Evolutionary conservation across 208 protist species (phyloP).

Genomic region (Leishmania mexicana): DNA sequence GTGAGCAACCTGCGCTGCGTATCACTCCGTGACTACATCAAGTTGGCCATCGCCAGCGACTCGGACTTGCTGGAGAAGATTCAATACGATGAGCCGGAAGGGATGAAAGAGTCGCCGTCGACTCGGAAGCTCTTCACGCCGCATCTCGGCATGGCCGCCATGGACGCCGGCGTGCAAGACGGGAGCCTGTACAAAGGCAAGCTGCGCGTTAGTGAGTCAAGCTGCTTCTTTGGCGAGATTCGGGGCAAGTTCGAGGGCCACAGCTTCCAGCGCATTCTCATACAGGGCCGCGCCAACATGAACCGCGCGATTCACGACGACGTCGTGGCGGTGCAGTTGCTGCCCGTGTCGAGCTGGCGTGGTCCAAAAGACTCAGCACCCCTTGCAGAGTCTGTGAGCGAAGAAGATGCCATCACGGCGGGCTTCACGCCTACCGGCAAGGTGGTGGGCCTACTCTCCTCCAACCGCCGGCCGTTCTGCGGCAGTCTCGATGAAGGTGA

Average conservation of each 20-base stretch:
- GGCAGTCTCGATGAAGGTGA: slow-evolving; percentile 84
- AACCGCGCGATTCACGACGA: slow-evolving; percentile 92
- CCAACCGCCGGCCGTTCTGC: slow-evolving; percentile 81
- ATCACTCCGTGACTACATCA: slow-evolving; percentile 68
- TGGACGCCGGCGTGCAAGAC: slow-evolving; percentile 64
- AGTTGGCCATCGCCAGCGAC: slow-evolving; percentile 43
- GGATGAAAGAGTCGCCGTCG: slow-evolving; percentile 64
- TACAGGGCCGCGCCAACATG: slow-evolving; percentile 77
- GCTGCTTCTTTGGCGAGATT: slow-evolving; percentile 89
- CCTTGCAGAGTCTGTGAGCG: slow-evolving; percentile 35
- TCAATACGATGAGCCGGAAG: slow-evolving; percentile 67
- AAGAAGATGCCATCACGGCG: slow-evolving; percentile 60
- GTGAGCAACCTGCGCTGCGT: slow-evolving; percentile 60
- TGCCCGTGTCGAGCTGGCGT: slow-evolving; percentile 60
- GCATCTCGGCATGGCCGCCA: slow-evolving; percentile 43
- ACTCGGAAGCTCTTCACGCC: slow-evolving; percentile 57
- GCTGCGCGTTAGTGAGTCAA: slow-evolving; percentile 78
- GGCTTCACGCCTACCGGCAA: slow-evolving; percentile 69
- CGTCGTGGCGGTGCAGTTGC: slow-evolving; percentile 75
- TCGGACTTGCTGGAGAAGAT: slow-evolving; percentile 84
- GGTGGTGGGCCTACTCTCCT: slow-evolving; percentile 76
- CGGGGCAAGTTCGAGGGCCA: slow-evolving; percentile 85
- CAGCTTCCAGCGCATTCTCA: slow-evolving; percentile 71
- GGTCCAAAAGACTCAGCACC: slow-evolving; percentile 9
- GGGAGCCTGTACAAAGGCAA: slow-evolving; percentile 78